These are phyloP conservation scores for Dittrichia graveolens DNA, from an alignment of 129 eudicot species.

Conservation along the genomic window DNA sequence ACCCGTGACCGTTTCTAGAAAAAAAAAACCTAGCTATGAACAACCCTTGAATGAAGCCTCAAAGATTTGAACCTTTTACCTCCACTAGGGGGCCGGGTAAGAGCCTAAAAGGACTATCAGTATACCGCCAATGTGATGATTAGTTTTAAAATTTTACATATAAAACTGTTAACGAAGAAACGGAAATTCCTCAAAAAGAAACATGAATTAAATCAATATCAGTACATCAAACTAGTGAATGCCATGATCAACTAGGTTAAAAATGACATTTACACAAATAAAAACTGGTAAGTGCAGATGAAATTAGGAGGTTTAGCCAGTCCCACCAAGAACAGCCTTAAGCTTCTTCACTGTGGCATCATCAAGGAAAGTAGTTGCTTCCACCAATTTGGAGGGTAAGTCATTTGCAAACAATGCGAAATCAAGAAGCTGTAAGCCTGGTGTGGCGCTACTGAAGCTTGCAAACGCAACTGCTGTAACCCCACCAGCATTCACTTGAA, in stretches of 20 bases:
- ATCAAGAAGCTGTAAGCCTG: slow-evolving; percentile 65
- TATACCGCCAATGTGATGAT: no score
- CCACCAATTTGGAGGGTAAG: slow-evolving; percentile 49
- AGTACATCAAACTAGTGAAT: slow-evolving; percentile 7
- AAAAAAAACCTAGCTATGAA: no score
- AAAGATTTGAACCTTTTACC: no score
- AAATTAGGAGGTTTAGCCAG: slow-evolving; percentile 31
- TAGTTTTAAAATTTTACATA: no score
- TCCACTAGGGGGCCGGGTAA: no score
- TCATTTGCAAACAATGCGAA: slow-evolving; percentile 59
- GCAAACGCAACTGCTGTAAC: slow-evolving; percentile 52
- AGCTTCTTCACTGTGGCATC: slow-evolving; percentile 59
- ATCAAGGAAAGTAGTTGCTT: slow-evolving; percentile 61
- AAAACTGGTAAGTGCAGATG: slow-evolving; percentile 14
- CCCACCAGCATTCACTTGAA: slow-evolving; percentile 63
- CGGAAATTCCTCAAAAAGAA: no score
- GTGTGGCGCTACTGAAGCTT: slow-evolving; percentile 60
- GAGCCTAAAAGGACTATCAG: no score
- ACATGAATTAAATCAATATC: background rate
- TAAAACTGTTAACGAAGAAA: no score
- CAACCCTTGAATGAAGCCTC: no score
- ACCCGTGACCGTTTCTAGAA: no score
- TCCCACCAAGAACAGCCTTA: slow-evolving; percentile 78
- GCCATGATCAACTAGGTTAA: slow-evolving; percentile 2
- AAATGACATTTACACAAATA: slow-evolving; percentile 1